These are phyloP conservation scores for Penicillium sp. DNA, from an alignment of 2,329 filamentous ascomycete genomes.

Conservation along the genomic window DNA sequence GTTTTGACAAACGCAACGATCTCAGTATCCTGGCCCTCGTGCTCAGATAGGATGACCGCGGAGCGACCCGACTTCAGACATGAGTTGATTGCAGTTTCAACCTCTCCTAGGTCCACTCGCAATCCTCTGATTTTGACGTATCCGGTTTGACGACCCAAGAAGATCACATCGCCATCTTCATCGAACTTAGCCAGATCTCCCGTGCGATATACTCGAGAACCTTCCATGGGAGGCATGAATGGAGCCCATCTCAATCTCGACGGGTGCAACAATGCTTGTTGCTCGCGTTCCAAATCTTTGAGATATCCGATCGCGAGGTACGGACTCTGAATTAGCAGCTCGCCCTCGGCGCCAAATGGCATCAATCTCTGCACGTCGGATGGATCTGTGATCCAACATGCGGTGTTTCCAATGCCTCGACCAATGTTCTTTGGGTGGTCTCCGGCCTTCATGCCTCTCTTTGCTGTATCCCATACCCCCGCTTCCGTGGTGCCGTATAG, in stretches of 20 bases:
- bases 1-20: neutral
- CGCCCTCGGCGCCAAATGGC: conserved; percentile 3
- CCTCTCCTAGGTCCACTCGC: neutral
- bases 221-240: neutral
- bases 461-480: conserved; percentile 4
- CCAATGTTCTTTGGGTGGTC: conserved; percentile 4
- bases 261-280: neutral
- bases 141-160: neutral
- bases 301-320: neutral
- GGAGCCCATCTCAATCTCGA: neutral
- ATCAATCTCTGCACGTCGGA: neutral
- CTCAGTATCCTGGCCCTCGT: neutral
- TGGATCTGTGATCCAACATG: conserved; percentile 7
- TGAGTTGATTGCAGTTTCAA: neutral
- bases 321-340: conserved; percentile 2
- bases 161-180: neutral
- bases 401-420: neutral
- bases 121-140: neutral
- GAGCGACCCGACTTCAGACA: neutral
- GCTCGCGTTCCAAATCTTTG: neutral
- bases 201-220: neutral
- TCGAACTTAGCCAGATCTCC: neutral
- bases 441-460: neutral
- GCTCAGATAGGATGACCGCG: neutral
- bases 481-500: conserved; percentile 2